Conservation (phyloP, 2,329 filamentous ascomycete species). For the Myotisia sp. region DNA sequence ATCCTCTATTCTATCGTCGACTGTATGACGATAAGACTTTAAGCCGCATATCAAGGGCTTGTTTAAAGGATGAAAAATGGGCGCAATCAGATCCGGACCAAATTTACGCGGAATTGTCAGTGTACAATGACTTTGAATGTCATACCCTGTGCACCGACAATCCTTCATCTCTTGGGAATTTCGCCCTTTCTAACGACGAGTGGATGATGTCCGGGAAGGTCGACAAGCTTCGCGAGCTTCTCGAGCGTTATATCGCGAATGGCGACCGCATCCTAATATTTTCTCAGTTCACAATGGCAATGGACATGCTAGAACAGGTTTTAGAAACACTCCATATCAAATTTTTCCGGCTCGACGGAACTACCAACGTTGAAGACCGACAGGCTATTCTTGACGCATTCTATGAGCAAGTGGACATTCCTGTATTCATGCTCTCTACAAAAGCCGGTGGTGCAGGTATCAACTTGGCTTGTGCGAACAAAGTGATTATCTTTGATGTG, state of each 20-base stretch:
- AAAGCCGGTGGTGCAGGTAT: conserved; percentile 94
- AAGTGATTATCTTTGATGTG: conserved; percentile 92
- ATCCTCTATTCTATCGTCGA: conserved; percentile 73
- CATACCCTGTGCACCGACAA: conserved; percentile 44
- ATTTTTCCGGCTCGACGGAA: conserved; percentile 77
- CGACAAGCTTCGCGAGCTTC: conserved; percentile 59
- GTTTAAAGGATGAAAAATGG: conserved; percentile 54
- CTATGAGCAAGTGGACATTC: conserved; percentile 58
- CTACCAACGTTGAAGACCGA: conserved; percentile 64
- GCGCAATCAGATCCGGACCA: conserved; percentile 35
- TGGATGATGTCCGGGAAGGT: conserved; percentile 76
- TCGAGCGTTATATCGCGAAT: conserved; percentile 57
- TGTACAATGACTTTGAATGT: conserved; percentile 48
- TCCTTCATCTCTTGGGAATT: conserved; percentile 39
- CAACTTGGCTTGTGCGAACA: conserved; percentile 89
- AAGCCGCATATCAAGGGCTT: conserved; percentile 59
- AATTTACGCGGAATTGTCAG: conserved; percentile 40
- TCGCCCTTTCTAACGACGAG: conserved; percentile 44
- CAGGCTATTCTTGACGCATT: conserved; percentile 84
- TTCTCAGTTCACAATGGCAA: conserved; percentile 80
- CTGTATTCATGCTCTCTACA: conserved; percentile 84
- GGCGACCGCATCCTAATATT: conserved; percentile 85
- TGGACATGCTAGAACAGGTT: conserved; percentile 78
- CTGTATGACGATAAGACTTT: conserved; percentile 64
- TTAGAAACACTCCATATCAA: conserved; percentile 57